Evolutionary conservation across 306 rosid genomes (phyloP), one percentile per base, ranked within the genome.

Genomic region (Cicer yamashitae): DNA sequence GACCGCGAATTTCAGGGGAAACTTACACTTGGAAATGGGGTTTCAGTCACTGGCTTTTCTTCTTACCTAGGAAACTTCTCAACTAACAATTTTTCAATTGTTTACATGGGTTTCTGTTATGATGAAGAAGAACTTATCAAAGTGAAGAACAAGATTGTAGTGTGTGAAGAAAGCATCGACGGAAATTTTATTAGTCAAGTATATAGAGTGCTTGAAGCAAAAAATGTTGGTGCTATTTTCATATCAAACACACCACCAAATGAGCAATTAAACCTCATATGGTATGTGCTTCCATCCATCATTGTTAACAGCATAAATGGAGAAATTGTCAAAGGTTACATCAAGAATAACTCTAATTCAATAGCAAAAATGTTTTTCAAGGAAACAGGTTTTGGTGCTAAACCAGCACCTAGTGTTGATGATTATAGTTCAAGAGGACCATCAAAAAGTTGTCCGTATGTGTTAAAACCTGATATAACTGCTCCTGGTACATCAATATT

Each of bases 391-490:
- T 75, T 85, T 0, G 91, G 89, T 2, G 78, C 53, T 10, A 85
- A 52, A 54, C 91, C 90, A 34, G 84, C 93, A 5, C 98, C 96
- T 0, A 59, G 25, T 15, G 86, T 84, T 17, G 89, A 89, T 43
- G 22, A 8, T 47, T 93, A 88, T 75, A 91, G 93, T 53, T 89
- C 96, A 0, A 75, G 93, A 81, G 96, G 96, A 5, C 98, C 96
- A 47, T 89, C 98, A 7, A 70, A n/a, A 5, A 86, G 87, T 69
- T 89, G 86, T 63, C 93, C 96, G 7, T 73, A 43, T 57, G 85
- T 90, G 47, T 67, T 93, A 76, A 93, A 93, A 75, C 96, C 96
- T 0, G 98, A 93, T 46, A 73, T 93, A 37, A 38, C 77, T 30
- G 98, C 93, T 45, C 98, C 96, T 0, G 98, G 96, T 11, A 64